Base-by-base conservation (phyloP, 23 red algal species). In the Gracilaria domingensis region DNA sequence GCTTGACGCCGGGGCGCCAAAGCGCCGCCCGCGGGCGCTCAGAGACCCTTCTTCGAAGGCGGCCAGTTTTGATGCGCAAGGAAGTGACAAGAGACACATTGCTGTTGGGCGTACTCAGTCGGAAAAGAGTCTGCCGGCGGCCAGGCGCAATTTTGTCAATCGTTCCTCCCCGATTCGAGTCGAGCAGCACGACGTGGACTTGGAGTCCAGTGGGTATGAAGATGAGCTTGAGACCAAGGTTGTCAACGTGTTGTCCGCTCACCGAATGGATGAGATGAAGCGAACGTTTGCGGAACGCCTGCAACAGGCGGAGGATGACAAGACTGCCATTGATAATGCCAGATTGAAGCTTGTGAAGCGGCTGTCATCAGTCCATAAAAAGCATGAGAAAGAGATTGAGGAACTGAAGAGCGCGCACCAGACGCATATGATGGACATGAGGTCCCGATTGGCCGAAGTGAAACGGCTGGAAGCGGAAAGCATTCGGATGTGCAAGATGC, bases 381-480 rank as follows among this genome's bases (percentile, higher is more conserved):
- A 92, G 79, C 78, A 92, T 45, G 89, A 73, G 20, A 37, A 38
- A 57, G 89, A 92, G 23, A 20, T 84, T 28, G 89, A 83, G 39
- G 77, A 84, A 30, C 53, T 75, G 0, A 84, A 92, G 78, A 58
- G 76, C 6, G 73, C 56, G 40, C 79, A 83, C 51, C 77, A 92
- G 36, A 26, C 89, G 37, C 64, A 78, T 20, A 56, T 92, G 35
- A 59, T 29, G 12, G 80, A 71, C 8, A 33, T 92, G 79, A 18
- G 89, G 17, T 64, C 61, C 32, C 62, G 66, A 33, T 39, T 92
- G 26, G 79, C 62, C 11, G 80, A 92, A 4, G 80, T 84, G 58
- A 83, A 92, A 23, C 25, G 87, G 5, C 33, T 90, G 54, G 73
- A 90, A 26, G 87, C 87, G 34, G 66, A 92, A 26, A 92, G 78